These are phyloP conservation scores for Rhododendron ferrugineum DNA, from an alignment of 148 eudicot species.

Conservation along the genomic window DNA sequence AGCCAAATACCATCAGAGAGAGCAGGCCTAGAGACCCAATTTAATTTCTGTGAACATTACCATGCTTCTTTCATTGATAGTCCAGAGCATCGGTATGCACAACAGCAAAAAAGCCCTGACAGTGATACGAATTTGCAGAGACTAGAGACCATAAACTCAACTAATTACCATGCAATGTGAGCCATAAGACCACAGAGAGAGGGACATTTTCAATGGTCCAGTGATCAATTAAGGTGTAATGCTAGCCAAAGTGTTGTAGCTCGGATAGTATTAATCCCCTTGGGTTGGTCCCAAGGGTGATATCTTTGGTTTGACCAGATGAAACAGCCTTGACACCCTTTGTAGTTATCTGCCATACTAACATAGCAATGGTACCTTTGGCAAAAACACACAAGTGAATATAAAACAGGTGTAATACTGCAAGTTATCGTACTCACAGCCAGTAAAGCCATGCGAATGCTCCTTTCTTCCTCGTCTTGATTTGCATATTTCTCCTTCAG, in stretches of 20 bases:
- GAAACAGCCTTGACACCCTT: background rate
- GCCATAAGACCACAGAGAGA: background rate
- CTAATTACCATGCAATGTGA: background rate
- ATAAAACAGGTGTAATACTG: background rate
- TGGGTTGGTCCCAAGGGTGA: background rate
- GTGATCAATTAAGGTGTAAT: slow-evolving; percentile 3
- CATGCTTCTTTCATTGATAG: too few species aligned
- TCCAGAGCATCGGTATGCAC: too few species aligned
- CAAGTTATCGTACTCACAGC: slow-evolving; percentile 55
- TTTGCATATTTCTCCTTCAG: slow-evolving; percentile 96
- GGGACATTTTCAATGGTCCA: background rate
- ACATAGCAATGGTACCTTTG: background rate
- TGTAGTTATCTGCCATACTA: background rate
- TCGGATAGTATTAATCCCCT: background rate
- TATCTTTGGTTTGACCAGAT: background rate
- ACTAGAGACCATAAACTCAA: background rate
- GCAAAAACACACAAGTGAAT: background rate
- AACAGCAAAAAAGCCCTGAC: background rate
- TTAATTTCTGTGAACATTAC: too few species aligned
- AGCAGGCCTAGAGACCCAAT: too few species aligned
- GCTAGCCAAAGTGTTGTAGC: background rate
- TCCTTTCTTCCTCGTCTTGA: slow-evolving; percentile 95
- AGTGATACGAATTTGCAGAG: background rate
- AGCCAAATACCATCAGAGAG: too few species aligned
- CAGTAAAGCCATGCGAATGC: slow-evolving; percentile 85